Base-by-base conservation (phyloP, 2,329 filamentous ascomycete species). In the Fusarium illudens region DNA sequence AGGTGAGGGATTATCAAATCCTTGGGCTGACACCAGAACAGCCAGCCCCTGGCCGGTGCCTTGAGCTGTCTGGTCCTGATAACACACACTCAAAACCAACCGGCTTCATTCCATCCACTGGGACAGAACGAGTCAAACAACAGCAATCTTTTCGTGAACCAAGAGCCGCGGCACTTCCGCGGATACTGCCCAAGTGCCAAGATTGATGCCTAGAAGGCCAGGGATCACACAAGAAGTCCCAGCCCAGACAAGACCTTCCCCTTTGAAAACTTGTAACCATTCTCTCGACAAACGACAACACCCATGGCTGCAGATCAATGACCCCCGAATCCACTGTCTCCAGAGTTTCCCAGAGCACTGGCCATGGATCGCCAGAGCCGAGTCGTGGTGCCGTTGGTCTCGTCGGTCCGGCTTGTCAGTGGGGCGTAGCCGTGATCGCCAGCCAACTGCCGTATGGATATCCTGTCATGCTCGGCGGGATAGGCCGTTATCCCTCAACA, bases 401-500 rank as follows among this genome's bases (percentile, higher is more conserved):
- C 36, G 37, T 37, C 32, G 17, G 48, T 22, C 49, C 32, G 29
- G 37, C 29, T 15, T 37, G n/a, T 55, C 49, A 27, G 59, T 22
- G 60, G 60, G 20, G 46, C n/a, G 15, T 19, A 17, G 25, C 29
- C 9, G 34, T 49, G 37, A 56, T 60, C 32, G 27, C 25, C 29
- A 25, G 25, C 34, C 36, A 36, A n/a, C 37, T 44, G 30, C 30
- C 33, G 53, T 15, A 25, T 49, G 37, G 64, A 55, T 29, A 17
- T 25, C 25, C 9, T 32, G 42, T 22, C 20, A 53, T 55, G 50
- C 34, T 46, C 32, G 25, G 44, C 22, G 29, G 33, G 37, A 63
- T 55, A 49, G 44, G n/a, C 19, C 11, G 20, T 32, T 36, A 36
- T 64, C 20, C 34, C 54, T 27, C 60, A 55, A 62, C 29, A 68